A percentile compares a stretch with the other conserved stretches of the same genome.
phyloP scores from a whole-genome alignment of 441 rosid species.

The Euphorbia schlechtendalii region DNA sequence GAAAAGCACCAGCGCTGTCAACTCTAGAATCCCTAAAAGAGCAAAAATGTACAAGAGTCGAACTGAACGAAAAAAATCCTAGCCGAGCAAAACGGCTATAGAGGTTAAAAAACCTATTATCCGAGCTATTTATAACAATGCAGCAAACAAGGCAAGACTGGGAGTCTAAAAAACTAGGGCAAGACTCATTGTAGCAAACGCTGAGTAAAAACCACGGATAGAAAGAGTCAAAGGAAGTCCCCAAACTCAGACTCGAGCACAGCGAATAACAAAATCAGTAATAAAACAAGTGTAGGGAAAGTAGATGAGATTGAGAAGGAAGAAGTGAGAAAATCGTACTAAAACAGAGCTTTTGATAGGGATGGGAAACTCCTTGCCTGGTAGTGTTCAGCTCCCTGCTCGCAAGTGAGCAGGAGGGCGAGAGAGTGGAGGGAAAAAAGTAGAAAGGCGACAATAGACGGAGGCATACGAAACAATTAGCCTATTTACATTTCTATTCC shows the following conservation, averaged over 20 bases:
- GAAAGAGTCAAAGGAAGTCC: background rate
- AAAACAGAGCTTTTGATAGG: background rate
- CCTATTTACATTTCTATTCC: background rate
- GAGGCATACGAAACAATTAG: background rate
- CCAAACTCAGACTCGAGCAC: background rate
- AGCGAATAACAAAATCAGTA: background rate
- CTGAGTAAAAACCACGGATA: background rate
- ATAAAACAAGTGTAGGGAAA: background rate
- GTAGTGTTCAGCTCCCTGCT: background rate
- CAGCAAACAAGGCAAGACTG: background rate
- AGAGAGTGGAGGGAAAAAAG: background rate
- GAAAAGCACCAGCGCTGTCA: background rate
- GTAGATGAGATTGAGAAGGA: background rate
- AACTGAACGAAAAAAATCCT: background rate
- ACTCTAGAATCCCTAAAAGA: background rate
- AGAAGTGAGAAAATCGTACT: background rate
- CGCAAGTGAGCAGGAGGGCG: background rate
- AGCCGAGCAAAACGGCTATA: background rate
- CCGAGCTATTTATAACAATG: background rate
- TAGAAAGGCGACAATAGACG: background rate
- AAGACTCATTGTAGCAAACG: background rate
- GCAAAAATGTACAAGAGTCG: background rate
- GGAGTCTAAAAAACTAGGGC: background rate
- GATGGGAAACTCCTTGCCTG: background rate
- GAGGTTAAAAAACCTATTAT: background rate